phyloP scores from a whole-genome alignment of 108 stramenopile species.

The Licmophora abbreviata region DNA sequence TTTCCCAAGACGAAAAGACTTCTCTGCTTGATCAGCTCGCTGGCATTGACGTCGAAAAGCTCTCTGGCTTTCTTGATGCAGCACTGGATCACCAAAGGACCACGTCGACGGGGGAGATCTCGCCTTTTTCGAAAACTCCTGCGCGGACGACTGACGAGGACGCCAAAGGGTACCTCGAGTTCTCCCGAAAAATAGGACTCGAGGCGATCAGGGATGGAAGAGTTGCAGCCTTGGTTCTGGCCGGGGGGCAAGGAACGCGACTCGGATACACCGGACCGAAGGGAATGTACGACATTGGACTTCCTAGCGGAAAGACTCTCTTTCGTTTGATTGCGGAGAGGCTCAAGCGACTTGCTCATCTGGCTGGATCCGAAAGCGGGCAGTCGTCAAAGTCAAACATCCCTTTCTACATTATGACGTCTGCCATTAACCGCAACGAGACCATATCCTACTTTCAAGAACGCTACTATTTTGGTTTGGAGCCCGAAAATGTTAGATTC shows the following conservation, averaged over 20 bases:
- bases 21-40: constrained; percentile 31
- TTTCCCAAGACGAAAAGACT: constrained; percentile 14
- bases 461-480: constrained; percentile 78
- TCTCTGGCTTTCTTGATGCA: constrained; percentile 31
- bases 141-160: constrained; percentile 20
- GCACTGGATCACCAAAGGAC: constrained; percentile 39
- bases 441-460: constrained; percentile 71
- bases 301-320: constrained; percentile 75
- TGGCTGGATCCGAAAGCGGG: constrained; percentile 15
- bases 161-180: constrained; percentile 5
- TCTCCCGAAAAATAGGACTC: constrained; percentile 33
- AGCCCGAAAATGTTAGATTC: constrained; percentile 63
- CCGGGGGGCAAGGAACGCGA: constrained; percentile 96
- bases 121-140: constrained; percentile 42
- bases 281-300: constrained; percentile 92
- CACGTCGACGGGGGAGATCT: constrained; percentile 26
- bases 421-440: constrained; percentile 86
- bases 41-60: constrained; percentile 43
- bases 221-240: constrained; percentile 89
- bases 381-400: constrained; percentile 16
- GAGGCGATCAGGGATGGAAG: constrained; percentile 47
- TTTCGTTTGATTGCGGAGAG: constrained; percentile 87
- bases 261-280: constrained; percentile 94
- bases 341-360: constrained; percentile 40
- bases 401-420: constrained; percentile 97